phyloP scores from a whole-genome alignment of 2,329 filamentous ascomycete species.

The Phyllosticta citribraziliensis region DNA sequence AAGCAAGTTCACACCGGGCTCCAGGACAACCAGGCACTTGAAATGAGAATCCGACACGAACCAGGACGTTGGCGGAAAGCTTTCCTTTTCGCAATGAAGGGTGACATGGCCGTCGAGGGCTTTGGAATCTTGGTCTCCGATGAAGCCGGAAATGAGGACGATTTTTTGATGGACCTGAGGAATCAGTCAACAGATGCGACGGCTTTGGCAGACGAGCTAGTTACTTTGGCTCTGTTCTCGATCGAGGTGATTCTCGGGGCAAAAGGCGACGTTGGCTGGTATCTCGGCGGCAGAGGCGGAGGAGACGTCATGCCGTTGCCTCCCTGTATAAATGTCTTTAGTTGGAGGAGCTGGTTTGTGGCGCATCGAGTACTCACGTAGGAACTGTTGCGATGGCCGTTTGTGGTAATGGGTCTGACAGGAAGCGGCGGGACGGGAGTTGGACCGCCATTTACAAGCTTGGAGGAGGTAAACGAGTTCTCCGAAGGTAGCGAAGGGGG shows the following conservation, averaged over 20 bases:
- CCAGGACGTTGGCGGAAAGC: slow-evolving; percentile 74
- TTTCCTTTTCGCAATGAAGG: slow-evolving; percentile 73
- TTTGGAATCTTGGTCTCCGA: slow-evolving; percentile 61
- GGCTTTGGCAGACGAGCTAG: background rate
- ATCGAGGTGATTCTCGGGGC: slow-evolving; percentile 73
- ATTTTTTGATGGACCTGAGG: slow-evolving; percentile 82
- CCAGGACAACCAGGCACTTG: slow-evolving; percentile 83
- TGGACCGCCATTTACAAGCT: slow-evolving; percentile 40
- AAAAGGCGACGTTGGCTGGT: slow-evolving; percentile 59
- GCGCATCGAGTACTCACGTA: slow-evolving; percentile 18
- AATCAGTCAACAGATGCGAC: background rate
- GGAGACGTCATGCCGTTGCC: slow-evolving; percentile 46
- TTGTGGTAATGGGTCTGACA: slow-evolving; percentile 24
- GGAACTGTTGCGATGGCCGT: slow-evolving; percentile 48
- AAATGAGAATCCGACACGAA: slow-evolving; percentile 84
- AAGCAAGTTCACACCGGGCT: slow-evolving; percentile 79
- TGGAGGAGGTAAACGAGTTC: slow-evolving; percentile 55
- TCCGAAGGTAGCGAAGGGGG: slow-evolving; percentile 63
- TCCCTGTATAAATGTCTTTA: background rate
- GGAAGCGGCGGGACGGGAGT: slow-evolving; percentile 21
- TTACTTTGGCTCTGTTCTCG: slow-evolving; percentile 67
- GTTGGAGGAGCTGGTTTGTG: background rate
- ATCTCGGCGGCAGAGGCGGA: background rate
- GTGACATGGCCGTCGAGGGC: slow-evolving; percentile 70
- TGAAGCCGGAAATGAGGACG: slow-evolving; percentile 68